Conservation (phyloP, 345 rosid genomes). For the Populus alba region DNA sequence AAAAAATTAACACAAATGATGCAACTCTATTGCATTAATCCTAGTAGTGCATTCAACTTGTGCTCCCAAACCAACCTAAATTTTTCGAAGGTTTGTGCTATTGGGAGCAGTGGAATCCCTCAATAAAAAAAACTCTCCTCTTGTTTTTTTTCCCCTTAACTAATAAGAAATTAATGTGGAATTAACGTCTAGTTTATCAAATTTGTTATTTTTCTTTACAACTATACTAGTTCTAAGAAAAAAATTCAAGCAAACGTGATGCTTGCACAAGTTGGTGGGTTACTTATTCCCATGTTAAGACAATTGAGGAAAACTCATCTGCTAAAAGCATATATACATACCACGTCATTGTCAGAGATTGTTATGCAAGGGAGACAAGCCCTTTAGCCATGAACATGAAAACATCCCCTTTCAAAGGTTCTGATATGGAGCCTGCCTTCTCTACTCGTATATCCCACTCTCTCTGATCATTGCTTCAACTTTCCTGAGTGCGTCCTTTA, state of each 20-base stretch:
- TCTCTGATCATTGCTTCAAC: neutral
- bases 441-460: neutral
- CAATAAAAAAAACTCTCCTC: no score
- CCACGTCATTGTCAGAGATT: constrained; percentile 15
- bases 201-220: no score
- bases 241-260: neutral
- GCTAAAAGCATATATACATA: neutral
- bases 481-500: neutral
- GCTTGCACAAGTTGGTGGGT: neutral
- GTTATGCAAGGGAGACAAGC: constrained; percentile 7
- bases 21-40: no score
- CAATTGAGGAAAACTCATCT: neutral
- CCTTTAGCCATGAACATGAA: constrained; percentile 13
- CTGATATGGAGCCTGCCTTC: neutral
- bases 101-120: no score
- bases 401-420: neutral
- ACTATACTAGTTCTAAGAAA: no score
- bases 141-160: no score
- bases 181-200: no score
- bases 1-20: no score
- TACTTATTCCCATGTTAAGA: neutral
- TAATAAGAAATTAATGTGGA: no score
- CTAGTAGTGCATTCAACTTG: no score
- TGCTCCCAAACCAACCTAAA: no score
- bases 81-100: no score